A percentile compares a stretch with the other conserved stretches of the same genome.
Conservation (phyloP, 2,329 filamentous ascomycete genomes). For the Fusarium sp. region DNA sequence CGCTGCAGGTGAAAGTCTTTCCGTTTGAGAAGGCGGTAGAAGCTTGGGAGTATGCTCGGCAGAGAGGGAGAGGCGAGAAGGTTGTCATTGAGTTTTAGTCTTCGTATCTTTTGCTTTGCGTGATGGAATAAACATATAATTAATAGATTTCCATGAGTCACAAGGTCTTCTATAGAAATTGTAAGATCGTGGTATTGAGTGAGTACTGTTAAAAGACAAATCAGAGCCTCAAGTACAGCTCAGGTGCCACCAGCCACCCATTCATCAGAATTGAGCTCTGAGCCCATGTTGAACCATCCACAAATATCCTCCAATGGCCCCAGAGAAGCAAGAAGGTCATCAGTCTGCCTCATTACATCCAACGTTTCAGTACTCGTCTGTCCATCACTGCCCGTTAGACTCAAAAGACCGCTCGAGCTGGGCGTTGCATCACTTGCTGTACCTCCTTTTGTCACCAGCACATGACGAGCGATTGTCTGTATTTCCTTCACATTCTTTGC, state of each 20-base stretch:
- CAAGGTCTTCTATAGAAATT: too few species aligned
- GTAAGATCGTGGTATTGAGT: too few species aligned
- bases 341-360: fast-evolving
- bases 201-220: neutral
- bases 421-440: neutral
- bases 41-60: slow-evolving; percentile 19
- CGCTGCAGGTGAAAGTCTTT: slow-evolving; percentile 8
- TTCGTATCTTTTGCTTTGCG: too few species aligned
- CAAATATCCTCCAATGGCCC: slow-evolving; percentile 25
- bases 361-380: neutral
- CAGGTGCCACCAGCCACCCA: slow-evolving; percentile 2
- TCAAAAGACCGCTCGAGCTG: neutral
- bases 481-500: slow-evolving; percentile 38
- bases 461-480: slow-evolving; percentile 39
- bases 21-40: slow-evolving; percentile 2
- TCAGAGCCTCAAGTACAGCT: too few species aligned
- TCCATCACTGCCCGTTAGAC: neutral
- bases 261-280: neutral
- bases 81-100: slow-evolving; percentile 9
- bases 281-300: slow-evolving; percentile 7
- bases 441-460: slow-evolving; percentile 1
- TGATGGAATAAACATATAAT: too few species aligned
- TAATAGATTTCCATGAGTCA: too few species aligned
- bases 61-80: slow-evolving; percentile 17
- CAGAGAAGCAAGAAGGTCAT: neutral